Evolutionary conservation across 805 yeast genomes (phyloP).

Genomic region (Spathaspora passalidarum): DNA sequence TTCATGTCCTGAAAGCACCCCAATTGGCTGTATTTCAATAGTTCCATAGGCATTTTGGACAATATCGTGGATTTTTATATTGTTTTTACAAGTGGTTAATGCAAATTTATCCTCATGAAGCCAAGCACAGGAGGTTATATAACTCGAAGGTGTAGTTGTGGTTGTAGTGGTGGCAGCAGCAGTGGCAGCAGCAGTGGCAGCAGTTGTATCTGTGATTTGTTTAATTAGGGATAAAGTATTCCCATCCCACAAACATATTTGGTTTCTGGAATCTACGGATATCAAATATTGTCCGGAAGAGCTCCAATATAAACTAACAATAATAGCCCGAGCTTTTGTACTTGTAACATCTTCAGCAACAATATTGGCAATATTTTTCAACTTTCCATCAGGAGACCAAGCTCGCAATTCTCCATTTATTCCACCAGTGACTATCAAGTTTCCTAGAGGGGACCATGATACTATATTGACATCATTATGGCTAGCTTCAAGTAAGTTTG

Average conservation of each 20-base stretch:
- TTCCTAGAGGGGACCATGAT: conserved; percentile 70
- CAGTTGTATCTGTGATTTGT: conserved; percentile 18
- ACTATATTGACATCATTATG: conserved; percentile 30
- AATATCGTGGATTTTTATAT: conserved; percentile 53
- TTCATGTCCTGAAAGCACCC: conserved; percentile 56
- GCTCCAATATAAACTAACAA: conserved; percentile 62
- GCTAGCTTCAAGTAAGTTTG: conserved; percentile 13
- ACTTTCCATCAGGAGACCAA: conserved; percentile 73
- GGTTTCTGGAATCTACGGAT: conserved; percentile 49
- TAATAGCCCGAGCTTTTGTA: conserved; percentile 31
- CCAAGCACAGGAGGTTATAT: conserved; percentile 63
- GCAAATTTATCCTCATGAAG: conserved; percentile 66
- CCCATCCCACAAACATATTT: conserved; percentile 63
- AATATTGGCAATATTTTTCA: conserved; percentile 45
- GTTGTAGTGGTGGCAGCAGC: neutral
- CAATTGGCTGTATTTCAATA: conserved; percentile 23
- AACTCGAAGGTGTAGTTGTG: neutral
- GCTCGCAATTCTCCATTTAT: conserved; percentile 71
- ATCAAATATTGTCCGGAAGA: conserved; percentile 48
- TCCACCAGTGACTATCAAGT: conserved; percentile 58
- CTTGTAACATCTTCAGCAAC: conserved; percentile 4
- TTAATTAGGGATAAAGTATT: conserved; percentile 32
- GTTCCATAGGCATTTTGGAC: conserved; percentile 8
- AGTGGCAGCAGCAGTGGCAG: neutral
- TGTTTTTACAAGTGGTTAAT: conserved; percentile 56